These are phyloP conservation scores for Exophiala lecanii-corni DNA, from an alignment of 2,329 filamentous ascomycete species.

Conservation along the genomic window DNA sequence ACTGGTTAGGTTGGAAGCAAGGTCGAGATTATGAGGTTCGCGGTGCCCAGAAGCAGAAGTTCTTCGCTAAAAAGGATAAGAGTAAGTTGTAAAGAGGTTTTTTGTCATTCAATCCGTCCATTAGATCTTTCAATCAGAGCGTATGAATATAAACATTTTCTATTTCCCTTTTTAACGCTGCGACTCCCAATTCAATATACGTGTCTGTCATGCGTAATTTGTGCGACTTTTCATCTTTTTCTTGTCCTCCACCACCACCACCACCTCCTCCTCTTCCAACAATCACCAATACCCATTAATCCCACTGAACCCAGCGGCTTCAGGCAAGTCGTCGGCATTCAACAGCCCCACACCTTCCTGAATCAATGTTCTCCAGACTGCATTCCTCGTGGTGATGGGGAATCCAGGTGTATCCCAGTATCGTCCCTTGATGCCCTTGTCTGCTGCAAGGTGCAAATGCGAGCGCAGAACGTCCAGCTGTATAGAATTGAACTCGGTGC, in stretches of 20 bases:
- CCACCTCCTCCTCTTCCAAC: too few species aligned
- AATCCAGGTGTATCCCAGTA: slow-evolving; percentile 62
- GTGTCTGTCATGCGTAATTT: too few species aligned
- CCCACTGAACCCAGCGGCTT: slow-evolving; percentile 34
- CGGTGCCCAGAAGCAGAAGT: slow-evolving; percentile 46
- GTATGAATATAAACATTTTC: too few species aligned
- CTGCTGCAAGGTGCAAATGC: slow-evolving; percentile 52
- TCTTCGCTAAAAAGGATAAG: slow-evolving; percentile 49
- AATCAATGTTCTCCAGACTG: slow-evolving; percentile 54
- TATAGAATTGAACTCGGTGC: slow-evolving; percentile 40
- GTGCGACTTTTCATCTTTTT: too few species aligned
- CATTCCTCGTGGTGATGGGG: slow-evolving; percentile 55
- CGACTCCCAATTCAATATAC: too few species aligned
- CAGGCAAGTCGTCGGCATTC: slow-evolving; percentile 61
- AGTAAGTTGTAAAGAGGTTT: slow-evolving; percentile 21
- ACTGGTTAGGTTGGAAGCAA: slow-evolving; percentile 74
- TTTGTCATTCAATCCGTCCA: not conserved
- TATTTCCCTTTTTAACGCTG: too few species aligned
- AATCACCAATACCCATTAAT: slow-evolving; percentile 22
- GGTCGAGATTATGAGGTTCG: slow-evolving; percentile 65
- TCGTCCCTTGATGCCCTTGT: slow-evolving; percentile 54
- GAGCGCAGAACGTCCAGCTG: slow-evolving; percentile 48
- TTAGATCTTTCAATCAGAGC: too few species aligned
- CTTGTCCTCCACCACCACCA: too few species aligned
- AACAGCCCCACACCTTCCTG: slow-evolving; percentile 57